Conservation (phyloP, 2,329 filamentous ascomycete genomes). For the Clonostachys solani region DNA sequence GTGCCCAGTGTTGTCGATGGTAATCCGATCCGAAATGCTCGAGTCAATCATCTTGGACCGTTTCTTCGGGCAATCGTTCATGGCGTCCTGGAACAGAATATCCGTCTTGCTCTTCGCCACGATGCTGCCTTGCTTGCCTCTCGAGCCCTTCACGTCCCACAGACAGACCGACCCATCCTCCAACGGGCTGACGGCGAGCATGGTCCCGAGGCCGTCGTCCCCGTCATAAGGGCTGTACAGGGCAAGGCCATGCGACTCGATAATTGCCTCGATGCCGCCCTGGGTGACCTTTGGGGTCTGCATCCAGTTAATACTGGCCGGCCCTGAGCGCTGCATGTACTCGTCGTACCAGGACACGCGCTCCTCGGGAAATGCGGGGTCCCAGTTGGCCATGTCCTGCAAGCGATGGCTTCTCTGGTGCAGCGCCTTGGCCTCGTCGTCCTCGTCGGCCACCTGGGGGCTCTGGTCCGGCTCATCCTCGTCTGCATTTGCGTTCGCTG, state of each 20-base stretch:
- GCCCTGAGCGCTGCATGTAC: constrained; percentile 77
- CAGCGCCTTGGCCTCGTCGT: constrained; percentile 13
- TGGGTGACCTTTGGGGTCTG: constrained; percentile 51
- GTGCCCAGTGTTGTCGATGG: constrained; percentile 63
- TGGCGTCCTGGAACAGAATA: constrained; percentile 57
- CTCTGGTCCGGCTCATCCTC: background rate
- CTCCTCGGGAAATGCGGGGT: constrained; percentile 70
- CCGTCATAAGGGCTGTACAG: constrained; percentile 53
- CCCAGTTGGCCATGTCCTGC: constrained; percentile 74
- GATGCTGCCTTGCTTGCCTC: constrained; percentile 54
- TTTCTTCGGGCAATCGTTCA: constrained; percentile 35
- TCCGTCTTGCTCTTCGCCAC: constrained; percentile 62
- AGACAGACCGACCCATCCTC: constrained; percentile 86
- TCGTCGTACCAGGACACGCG: constrained; percentile 81
- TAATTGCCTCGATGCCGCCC: constrained; percentile 34
- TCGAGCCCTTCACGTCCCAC: constrained; percentile 68
- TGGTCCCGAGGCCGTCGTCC: constrained; percentile 33
- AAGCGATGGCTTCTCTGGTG: constrained; percentile 12
- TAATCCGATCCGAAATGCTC: constrained; percentile 76
- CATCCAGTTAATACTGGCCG: constrained; percentile 73
- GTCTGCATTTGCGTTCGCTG: background rate
- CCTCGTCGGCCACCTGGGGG: constrained; percentile 22
- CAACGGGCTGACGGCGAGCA: constrained; percentile 68
- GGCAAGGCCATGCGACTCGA: constrained; percentile 72
- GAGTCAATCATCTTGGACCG: constrained; percentile 66